A percentile compares a stretch with the other conserved stretches of the same genome.
These are phyloP conservation scores for Calvatia gigantea DNA, from an alignment of 768 basidiomycete genomes.

Conservation along the genomic window DNA sequence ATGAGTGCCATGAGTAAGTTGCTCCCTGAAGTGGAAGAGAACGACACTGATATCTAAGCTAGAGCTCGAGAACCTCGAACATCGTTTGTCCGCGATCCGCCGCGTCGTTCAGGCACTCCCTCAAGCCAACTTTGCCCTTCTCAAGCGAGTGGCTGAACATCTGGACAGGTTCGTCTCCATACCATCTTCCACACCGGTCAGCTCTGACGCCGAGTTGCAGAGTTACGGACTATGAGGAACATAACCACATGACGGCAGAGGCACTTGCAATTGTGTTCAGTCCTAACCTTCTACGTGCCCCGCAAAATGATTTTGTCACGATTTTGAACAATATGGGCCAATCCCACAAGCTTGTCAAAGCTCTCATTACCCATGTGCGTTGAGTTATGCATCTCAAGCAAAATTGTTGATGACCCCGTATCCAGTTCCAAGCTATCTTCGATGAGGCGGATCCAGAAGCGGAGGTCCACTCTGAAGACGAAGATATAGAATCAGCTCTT, in stretches of 20 bases:
- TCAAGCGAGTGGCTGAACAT: constrained; percentile 77
- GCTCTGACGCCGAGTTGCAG: constrained; percentile 28
- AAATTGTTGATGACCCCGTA: constrained; percentile 6
- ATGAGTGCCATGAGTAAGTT: constrained; percentile 69
- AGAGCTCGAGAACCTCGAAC: constrained; percentile 71
- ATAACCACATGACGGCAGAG: constrained; percentile 88
- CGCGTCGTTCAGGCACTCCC: constrained; percentile 67
- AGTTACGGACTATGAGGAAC: constrained; percentile 85
- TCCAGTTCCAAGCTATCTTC: constrained; percentile 66
- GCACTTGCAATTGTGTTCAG: constrained; percentile 85
- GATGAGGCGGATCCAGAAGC: constrained; percentile 65
- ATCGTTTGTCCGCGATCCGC: constrained; percentile 61
- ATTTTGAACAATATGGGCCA: constrained; percentile 80
- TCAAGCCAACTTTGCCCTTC: constrained; percentile 70
- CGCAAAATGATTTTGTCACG: constrained; percentile 73
- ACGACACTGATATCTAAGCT: constrained; percentile 11
- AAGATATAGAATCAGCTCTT: constrained; percentile 64
- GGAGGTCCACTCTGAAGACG: constrained; percentile 60
- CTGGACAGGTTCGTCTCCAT: constrained; percentile 62
- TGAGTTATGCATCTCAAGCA: background rate
- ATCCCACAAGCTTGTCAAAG: constrained; percentile 72
- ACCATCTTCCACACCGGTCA: background rate
- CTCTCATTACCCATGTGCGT: constrained; percentile 72
- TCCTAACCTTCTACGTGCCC: constrained; percentile 74
- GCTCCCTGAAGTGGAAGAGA: background rate